A percentile compares a stretch with the other conserved stretches of the same genome.
phyloP scores from a whole-genome alignment of 176 grass and related monocot species.

The Saccharum officinarum region DNA sequence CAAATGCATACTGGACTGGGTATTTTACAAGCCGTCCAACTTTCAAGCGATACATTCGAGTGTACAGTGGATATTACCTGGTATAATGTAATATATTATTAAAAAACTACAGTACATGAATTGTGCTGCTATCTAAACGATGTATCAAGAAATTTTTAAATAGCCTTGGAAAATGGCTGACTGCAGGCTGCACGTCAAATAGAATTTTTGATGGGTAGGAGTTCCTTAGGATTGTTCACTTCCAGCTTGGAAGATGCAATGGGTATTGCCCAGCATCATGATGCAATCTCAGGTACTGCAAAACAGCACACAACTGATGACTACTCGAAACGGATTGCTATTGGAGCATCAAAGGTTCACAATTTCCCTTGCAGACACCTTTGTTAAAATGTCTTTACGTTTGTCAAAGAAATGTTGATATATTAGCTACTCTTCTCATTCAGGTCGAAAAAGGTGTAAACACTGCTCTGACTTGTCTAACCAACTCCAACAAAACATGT shows the following conservation, averaged over 20 bases:
- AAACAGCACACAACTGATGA: slow-evolving; percentile 87
- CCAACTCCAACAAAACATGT: slow-evolving; percentile 46
- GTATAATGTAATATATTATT: not conserved
- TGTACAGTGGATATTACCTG: slow-evolving; percentile 84
- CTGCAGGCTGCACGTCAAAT: slow-evolving; percentile 76
- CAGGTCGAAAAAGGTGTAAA: slow-evolving; percentile 70
- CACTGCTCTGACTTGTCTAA: slow-evolving; percentile 62
- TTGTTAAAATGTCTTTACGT: not conserved
- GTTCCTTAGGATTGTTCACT: slow-evolving; percentile 53
- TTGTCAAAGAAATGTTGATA: slow-evolving; percentile 11
- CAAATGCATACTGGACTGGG: slow-evolving; percentile 92
- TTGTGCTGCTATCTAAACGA: not conserved
- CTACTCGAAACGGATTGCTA: slow-evolving; percentile 78
- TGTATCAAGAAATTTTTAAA: not conserved
- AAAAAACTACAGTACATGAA: not conserved
- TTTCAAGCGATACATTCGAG: slow-evolving; percentile 84
- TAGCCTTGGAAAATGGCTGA: not conserved
- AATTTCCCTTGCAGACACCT: slow-evolving; percentile 1
- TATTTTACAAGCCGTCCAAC: slow-evolving; percentile 86
- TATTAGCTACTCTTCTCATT: slow-evolving; percentile 8
- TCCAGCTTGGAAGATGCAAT: slow-evolving; percentile 76
- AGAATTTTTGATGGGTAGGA: slow-evolving; percentile 60
- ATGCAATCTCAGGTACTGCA: slow-evolving; percentile 81
- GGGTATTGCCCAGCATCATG: slow-evolving; percentile 89
- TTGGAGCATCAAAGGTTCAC: slow-evolving; percentile 64